Percentiles rank a stretch among this genome's conserved stretches.
phyloP scores from a whole-genome alignment of 805 yeast genomes.

The Lipomyces kockii region DNA sequence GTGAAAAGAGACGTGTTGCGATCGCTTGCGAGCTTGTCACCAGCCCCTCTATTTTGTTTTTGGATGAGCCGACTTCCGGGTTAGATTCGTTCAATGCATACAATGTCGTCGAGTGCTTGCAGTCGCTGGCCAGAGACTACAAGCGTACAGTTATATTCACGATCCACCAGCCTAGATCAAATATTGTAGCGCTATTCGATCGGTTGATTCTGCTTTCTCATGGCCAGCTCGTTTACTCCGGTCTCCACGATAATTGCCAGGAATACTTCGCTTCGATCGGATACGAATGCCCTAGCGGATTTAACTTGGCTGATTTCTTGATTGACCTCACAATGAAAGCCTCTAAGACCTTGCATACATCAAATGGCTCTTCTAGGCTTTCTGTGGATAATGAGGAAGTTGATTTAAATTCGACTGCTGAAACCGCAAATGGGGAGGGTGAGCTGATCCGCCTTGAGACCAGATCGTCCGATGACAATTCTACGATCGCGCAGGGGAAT shows the following conservation, averaged over 20 bases:
- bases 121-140: conserved; percentile 75
- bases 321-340: conserved; percentile 82
- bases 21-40: conserved; percentile 94
- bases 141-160: conserved; percentile 90
- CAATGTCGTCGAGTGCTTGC: conserved; percentile 85
- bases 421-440: conserved; percentile 13
- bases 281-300: conserved; percentile 82
- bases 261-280: conserved; percentile 79
- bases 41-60: conserved; percentile 77
- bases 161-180: conserved; percentile 96
- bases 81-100: conserved; percentile 91
- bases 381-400: neutral
- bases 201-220: conserved; percentile 77
- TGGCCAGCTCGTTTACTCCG: conserved; percentile 87
- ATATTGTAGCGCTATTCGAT: conserved; percentile 90
- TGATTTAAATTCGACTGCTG: conserved; percentile 11
- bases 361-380: conserved; percentile 11
- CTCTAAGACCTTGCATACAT: conserved; percentile 12
- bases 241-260: conserved; percentile 74
- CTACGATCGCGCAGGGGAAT: neutral
- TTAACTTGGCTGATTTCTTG: conserved; percentile 85
- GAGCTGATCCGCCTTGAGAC: conserved; percentile 27
- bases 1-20: conserved; percentile 88
- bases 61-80: conserved; percentile 96
- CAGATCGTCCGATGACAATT: conserved; percentile 10